Percentiles rank a stretch among this genome's conserved stretches.
Evolutionary conservation across 2,329 filamentous ascomycete species (phyloP).

Genomic region (Elsinoe fawcettii): DNA sequence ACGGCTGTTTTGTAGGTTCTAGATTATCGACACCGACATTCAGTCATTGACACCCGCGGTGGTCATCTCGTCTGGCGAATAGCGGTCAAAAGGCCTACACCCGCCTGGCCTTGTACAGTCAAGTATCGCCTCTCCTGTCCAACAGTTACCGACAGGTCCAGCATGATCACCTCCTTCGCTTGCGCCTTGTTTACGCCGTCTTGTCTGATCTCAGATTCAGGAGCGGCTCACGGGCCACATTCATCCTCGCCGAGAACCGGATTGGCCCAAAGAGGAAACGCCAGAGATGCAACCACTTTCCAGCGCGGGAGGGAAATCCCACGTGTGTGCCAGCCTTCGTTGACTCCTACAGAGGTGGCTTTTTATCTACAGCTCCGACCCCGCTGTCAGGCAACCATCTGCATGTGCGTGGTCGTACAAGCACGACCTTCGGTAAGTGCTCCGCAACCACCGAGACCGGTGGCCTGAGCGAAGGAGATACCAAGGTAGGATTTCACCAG

Average conservation of each 20-base stretch:
- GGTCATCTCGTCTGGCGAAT: background rate
- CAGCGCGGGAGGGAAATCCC: background rate
- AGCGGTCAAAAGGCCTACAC: conserved; percentile 4
- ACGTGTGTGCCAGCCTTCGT: background rate
- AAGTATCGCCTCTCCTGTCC: background rate
- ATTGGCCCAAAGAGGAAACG: background rate
- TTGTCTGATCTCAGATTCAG: conserved; percentile 4
- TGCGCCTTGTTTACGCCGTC: conserved; percentile 5
- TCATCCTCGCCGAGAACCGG: conserved; percentile 1
- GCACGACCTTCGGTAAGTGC: background rate
- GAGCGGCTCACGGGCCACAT: conserved; percentile 1
- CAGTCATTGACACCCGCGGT: background rate
- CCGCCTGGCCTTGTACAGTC: background rate
- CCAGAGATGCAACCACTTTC: background rate
- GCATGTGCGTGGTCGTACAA: background rate
- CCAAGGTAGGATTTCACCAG: background rate
- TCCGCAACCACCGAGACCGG: background rate
- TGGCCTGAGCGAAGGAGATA: background rate
- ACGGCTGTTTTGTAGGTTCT: background rate
- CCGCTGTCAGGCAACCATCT: background rate
- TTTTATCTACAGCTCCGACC: background rate
- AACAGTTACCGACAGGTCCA: background rate
- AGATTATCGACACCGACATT: background rate
- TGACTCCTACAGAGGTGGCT: background rate
- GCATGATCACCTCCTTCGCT: background rate